These are phyloP conservation scores for Heterobasidion occidentale DNA, from an alignment of 1,284 basidiomycete genomes.

Conservation along the genomic window DNA sequence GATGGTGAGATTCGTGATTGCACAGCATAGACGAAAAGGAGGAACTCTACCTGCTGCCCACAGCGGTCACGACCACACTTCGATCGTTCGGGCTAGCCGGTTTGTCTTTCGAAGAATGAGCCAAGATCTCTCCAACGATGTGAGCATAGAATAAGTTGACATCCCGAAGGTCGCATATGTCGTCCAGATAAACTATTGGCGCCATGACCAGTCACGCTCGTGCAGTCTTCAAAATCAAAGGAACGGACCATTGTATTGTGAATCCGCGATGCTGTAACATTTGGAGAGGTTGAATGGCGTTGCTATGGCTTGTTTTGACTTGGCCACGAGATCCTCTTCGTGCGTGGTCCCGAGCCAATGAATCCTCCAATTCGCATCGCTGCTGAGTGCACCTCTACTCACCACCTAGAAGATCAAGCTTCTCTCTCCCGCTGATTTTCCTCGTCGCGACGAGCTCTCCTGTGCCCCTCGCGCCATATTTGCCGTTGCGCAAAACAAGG, in stretches of 20 bases:
- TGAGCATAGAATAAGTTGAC: constrained; percentile 46
- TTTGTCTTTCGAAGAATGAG: constrained; percentile 30
- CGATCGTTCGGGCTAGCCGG: constrained; percentile 31
- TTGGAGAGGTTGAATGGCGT: constrained; percentile 56
- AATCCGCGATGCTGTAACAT: constrained; percentile 57
- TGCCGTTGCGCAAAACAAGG: constrained; percentile 66
- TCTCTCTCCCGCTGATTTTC: constrained; percentile 66
- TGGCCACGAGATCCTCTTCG: constrained; percentile 59
- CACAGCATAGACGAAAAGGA: neutral
- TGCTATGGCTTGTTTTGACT: constrained; percentile 46
- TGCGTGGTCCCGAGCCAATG: constrained; percentile 5
- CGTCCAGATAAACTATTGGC: constrained; percentile 38
- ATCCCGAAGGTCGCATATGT: constrained; percentile 57
- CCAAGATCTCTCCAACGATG: constrained; percentile 45
- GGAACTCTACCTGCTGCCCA: constrained; percentile 47
- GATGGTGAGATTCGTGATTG: neutral
- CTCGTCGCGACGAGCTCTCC: constrained; percentile 53
- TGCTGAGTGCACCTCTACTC: constrained; percentile 13
- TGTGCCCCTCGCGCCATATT: constrained; percentile 59
- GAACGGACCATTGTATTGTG: constrained; percentile 56
- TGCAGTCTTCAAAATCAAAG: neutral
- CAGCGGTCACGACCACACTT: constrained; percentile 43
- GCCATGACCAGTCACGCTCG: constrained; percentile 24
- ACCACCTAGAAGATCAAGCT: constrained; percentile 72
- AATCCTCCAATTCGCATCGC: constrained; percentile 3